Conservation (phyloP, 2,329 filamentous ascomycete species). For the Cladosporium colombiae region DNA sequence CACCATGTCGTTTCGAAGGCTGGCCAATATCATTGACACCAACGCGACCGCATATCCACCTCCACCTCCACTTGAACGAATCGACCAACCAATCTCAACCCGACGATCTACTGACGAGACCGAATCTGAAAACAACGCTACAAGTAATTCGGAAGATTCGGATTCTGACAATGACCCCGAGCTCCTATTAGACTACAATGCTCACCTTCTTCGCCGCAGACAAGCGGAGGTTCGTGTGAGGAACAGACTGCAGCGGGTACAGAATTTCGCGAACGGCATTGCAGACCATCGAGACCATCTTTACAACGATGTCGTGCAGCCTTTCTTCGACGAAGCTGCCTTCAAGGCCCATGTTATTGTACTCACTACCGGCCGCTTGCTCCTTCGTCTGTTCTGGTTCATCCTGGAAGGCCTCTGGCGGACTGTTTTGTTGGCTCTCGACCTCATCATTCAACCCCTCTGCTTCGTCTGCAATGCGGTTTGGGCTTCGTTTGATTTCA, state of each 20-base stretch:
- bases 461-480: not conserved
- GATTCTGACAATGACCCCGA: not conserved
- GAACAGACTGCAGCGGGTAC: not conserved
- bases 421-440: not conserved
- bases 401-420: not conserved
- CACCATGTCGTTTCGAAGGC: not conserved
- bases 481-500: not conserved
- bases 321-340: not conserved
- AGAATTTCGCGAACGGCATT: not conserved
- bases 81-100: not conserved
- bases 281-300: not conserved
- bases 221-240: not conserved
- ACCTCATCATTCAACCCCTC: not conserved
- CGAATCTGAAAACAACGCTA: not conserved
- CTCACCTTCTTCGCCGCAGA: not conserved
- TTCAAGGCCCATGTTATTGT: not conserved
- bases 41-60: not conserved
- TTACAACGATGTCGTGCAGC: not conserved
- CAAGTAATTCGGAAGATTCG: not conserved
- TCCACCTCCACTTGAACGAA: too few relatives aligned
- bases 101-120: conserved; percentile 1
- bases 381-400: not conserved
- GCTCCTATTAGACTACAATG: not conserved
- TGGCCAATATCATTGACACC: not conserved
- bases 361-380: not conserved